phyloP scores from a whole-genome alignment of 1,139 yeast genomes.

The Yamadazyma spencermartinsiae region DNA sequence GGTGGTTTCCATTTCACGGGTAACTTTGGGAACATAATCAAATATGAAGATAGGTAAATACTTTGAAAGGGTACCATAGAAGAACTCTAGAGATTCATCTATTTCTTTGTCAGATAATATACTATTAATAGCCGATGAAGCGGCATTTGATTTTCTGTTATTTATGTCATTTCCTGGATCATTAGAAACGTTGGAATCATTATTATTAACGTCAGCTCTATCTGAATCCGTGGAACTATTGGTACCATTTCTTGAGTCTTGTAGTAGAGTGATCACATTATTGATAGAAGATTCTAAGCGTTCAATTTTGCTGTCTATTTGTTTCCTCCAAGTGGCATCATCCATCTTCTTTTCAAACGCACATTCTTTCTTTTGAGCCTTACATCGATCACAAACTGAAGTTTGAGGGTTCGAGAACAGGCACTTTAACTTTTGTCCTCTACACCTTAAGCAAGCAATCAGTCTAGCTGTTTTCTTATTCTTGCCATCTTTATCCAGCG shows the following conservation, averaged over 20 bases:
- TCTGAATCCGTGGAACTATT: not conserved
- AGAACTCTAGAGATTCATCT: slow-evolving; percentile 3
- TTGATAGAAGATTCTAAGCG: slow-evolving; percentile 1
- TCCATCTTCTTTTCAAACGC: slow-evolving; percentile 3
- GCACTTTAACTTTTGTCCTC: slow-evolving; percentile 8
- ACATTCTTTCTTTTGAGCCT: slow-evolving; percentile 1
- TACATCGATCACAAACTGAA: slow-evolving; percentile 3
- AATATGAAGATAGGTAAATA: slow-evolving; percentile 11
- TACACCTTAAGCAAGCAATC: slow-evolving; percentile 9
- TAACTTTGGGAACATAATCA: slow-evolving; percentile 10
- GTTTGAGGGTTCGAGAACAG: slow-evolving; percentile 1
- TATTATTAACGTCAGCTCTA: not conserved
- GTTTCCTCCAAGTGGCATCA: slow-evolving; percentile 3
- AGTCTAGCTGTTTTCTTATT: slow-evolving; percentile 1
- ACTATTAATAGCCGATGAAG: not conserved
- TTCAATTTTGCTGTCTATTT: slow-evolving; percentile 3
- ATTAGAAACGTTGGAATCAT: too few relatives aligned
- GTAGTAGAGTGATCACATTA: not conserved
- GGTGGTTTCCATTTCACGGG: slow-evolving; percentile 1
- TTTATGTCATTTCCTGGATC: too few relatives aligned
- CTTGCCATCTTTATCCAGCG: not conserved
- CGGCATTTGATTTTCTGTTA: not conserved
- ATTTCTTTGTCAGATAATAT: slow-evolving; percentile 3
- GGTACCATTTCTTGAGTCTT: not conserved
- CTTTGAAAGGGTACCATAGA: slow-evolving; percentile 8